Evolutionary conservation across 345 rosid genomes (phyloP), one percentile per base, ranked within the genome.

Genomic region (Boechera stricta): DNA sequence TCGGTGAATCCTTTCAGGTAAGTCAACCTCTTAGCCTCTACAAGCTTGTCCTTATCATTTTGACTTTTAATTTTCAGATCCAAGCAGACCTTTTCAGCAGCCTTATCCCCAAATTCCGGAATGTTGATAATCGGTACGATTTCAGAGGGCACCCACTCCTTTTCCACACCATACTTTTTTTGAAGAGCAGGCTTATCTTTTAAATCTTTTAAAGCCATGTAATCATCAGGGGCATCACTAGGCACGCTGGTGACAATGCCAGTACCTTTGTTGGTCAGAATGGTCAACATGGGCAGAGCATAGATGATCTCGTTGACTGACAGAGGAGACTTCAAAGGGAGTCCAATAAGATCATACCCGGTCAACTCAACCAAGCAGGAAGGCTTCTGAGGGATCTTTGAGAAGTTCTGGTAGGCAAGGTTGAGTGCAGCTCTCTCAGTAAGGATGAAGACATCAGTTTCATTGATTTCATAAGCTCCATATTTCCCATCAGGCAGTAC

Each of bases 231-330:
- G 49, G 98, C 87, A 82, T 94, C 98, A 78, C 97, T 94, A 76
- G 98, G 97, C 42, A 94, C 98, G 77, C 97, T 86, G 54, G 97
- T 94, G 64, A 94, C 97, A 5, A 94, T 90, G 68, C 98, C 97
- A 0, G 98, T 94, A 65, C 98, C 98, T 80, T 94, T 92, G 83
- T 92, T 97, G 16, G 87, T 92, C 53, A 94, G 89, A 83, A 94
- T 90, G 39, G 91, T 90, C 83, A 92, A 66, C 98, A 94, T 90
- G 12, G 98, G 98, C 74, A 94, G 93, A 74, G 93, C 95, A 78
- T 94, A 84, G 44, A 94, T 94, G 79, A 88, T 81, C 69, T 92
- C 78, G 62, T 85, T 88, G 58, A 82, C 79, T 16, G 92, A 81
- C 35, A 94, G 93, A 0, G 97, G 93, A 28, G 98, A 90, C 64